A percentile compares a stretch with the other conserved stretches of the same genome.
These are phyloP conservation scores for Stephanodiscus minutulus DNA, from an alignment of 108 stramenopile species.

Conservation along the genomic window DNA sequence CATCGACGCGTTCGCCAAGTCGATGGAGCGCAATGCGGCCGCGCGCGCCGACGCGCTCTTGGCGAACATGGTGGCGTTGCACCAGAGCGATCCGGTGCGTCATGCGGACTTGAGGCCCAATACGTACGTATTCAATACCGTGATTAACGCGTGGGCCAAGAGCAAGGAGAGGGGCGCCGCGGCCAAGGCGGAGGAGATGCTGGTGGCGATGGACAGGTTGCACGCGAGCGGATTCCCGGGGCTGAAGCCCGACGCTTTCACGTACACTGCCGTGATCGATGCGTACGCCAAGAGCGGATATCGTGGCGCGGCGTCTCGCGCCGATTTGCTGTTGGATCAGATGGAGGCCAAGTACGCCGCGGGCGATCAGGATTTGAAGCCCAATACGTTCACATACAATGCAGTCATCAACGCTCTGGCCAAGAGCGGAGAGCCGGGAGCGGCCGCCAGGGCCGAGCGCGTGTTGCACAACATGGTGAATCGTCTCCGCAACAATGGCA, in stretches of 20 bases:
- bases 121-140: constrained; percentile 83
- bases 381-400: constrained; percentile 85
- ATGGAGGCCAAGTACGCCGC: constrained; percentile 86
- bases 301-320: constrained; percentile 79
- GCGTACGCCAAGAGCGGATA: constrained; percentile 86
- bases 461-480: constrained; percentile 62
- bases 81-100: constrained; percentile 74
- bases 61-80: constrained; percentile 76
- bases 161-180: constrained; percentile 70
- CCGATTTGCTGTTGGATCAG: constrained; percentile 81
- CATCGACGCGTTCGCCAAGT: constrained; percentile 84
- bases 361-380: constrained; percentile 77
- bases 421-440: constrained; percentile 64
- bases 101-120: constrained; percentile 78
- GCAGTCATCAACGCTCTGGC: constrained; percentile 82
- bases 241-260: constrained; percentile 87
- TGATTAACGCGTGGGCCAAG: constrained; percentile 73
- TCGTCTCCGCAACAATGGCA: constrained; percentile 64
- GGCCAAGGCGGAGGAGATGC: constrained; percentile 86
- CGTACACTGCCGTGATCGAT: constrained; percentile 82
- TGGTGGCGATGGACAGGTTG: constrained; percentile 77
- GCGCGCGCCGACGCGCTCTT: constrained; percentile 77
- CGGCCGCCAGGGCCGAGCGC: constrained; percentile 55
- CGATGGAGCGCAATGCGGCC: constrained; percentile 75
- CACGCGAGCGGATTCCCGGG: constrained; percentile 74